Base-by-base conservation (phyloP, 2,329 filamentous ascomycete species). In the Pseudogymnoascus sp. region DNA sequence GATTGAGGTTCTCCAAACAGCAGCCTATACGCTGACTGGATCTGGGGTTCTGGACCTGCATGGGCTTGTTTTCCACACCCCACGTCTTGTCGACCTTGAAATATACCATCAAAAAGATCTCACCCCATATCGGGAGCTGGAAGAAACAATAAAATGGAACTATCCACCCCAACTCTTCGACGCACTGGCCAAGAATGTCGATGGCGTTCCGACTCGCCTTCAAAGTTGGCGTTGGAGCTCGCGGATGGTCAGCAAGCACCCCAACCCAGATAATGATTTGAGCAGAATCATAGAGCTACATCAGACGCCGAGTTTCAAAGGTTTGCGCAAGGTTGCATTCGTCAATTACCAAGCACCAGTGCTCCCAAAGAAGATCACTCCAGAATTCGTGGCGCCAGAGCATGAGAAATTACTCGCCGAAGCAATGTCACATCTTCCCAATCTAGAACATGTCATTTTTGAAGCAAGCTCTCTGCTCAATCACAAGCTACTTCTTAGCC, bases 391-490 rank as follows among this genome's bases (percentile, higher is more conserved):
- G 33, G 69, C 63, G 19, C 65, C 74, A 74, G 69, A 78, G 70
- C 70, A 78, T 71, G 68, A 77, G 71, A 68, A 75, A 67, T 26
- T 75, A 33, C 70, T 80, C 60, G 73, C 74, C 12, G 75, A 78
- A 31, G 76, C 82, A 8, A 75, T 77, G 1, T 77, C 79, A 60
- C 75, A 82, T 37, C 79, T 97, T 7, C 83, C 86, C 0, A 75
- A 82, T 1, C 78, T 98, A 6, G 81, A 81, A 62, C 83, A 87
- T 62, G 77, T 97, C 10, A 79, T 86, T 1, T 87, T 97, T 67
- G 86, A 93, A 70, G 88, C 88, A 6, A 96, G 88, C 46, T 88
- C 86, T 2, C 79, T 90, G 35, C 82, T 91, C 64, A 89, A 89
- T 70, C 82, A 85, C 6, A 78, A 80, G 7, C 79, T 96, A 16